A percentile compares a stretch with the other conserved stretches of the same genome.
Evolutionary conservation across 495 filamentous ascomycete genomes (phyloP).

Genomic region (Zalerion maritima): DNA sequence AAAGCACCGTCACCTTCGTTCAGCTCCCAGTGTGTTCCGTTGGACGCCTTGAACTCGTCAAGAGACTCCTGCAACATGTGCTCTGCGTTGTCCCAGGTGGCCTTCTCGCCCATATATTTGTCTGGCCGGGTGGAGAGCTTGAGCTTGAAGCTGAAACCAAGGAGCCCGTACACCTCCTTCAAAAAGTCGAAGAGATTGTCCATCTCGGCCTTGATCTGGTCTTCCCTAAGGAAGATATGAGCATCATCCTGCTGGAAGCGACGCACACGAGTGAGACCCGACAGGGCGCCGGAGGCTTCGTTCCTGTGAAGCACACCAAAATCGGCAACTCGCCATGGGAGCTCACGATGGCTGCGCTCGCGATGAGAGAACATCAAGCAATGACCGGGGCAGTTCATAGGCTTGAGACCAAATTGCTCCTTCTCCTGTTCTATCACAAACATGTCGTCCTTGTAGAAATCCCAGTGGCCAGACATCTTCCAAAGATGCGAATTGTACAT

Average conservation of each 20-base stretch:
- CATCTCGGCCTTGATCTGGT: conserved; percentile 71
- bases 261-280: conserved; percentile 78
- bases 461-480: conserved; percentile 91
- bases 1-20: conserved; percentile 94
- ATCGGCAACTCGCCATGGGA: conserved; percentile 82
- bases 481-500: conserved; percentile 86
- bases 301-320: conserved; percentile 93
- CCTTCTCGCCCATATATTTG: conserved; percentile 73
- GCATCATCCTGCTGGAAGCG: conserved; percentile 92
- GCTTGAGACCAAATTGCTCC: conserved; percentile 74
- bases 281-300: conserved; percentile 82
- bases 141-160: conserved; percentile 91
- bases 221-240: conserved; percentile 80
- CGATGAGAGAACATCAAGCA: conserved; percentile 63
- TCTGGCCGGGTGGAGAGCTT: conserved; percentile 92
- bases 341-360: conserved; percentile 71
- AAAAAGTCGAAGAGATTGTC: conserved; percentile 82
- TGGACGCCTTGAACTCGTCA: conserved; percentile 50
- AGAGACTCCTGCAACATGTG: conserved; percentile 60
- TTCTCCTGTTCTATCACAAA: conserved; percentile 87
- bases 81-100: conserved; percentile 82
- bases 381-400: conserved; percentile 96
- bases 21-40: conserved; percentile 64
- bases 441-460: conserved; percentile 95
- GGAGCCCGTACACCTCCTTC: conserved; percentile 64